These are phyloP conservation scores for Omphalotus guepiniiformis DNA, from an alignment of 768 basidiomycete genomes.

Conservation along the genomic window DNA sequence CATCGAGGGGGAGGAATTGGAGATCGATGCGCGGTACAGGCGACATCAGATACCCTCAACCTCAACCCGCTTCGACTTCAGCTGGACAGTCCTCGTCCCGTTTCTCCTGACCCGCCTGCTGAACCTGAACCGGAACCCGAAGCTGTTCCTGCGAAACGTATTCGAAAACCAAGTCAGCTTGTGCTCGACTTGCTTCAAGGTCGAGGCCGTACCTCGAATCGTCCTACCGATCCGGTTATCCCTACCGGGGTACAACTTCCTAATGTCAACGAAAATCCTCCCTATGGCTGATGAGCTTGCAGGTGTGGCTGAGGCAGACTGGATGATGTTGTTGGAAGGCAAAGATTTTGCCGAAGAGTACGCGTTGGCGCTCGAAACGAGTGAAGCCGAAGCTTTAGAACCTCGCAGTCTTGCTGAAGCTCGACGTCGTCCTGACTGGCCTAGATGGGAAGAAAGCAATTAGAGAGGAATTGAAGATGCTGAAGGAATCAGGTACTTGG, in stretches of 20 bases:
- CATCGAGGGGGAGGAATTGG: conserved; percentile 12
- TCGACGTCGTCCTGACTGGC: conserved; percentile 11
- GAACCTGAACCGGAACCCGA: not conserved
- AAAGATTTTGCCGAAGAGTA: conserved; percentile 14
- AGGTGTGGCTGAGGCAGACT: not conserved
- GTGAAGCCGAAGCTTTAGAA: conserved; percentile 17
- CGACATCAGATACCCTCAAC: not conserved
- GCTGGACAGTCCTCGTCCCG: not conserved
- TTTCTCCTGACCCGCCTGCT: not conserved
- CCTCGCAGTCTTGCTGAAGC: conserved; percentile 5
- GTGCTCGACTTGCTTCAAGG: not conserved
- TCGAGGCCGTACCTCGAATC: not conserved
- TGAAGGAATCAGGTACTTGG: conserved; percentile 16
- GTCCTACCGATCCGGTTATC: not conserved
- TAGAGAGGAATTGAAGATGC: conserved; percentile 16
- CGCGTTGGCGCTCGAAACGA: conserved; percentile 15
- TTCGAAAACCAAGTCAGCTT: not conserved
- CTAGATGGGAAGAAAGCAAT: conserved; percentile 12
- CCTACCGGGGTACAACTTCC: not conserved
- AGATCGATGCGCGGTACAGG: not conserved
- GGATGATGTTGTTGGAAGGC: conserved; percentile 2
- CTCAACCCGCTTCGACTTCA: not conserved
- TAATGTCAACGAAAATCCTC: not conserved
- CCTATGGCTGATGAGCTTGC: not conserved
- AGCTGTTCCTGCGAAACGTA: not conserved